Evolutionary conservation across 2,329 filamentous ascomycete genomes (phyloP).

Genomic region (Calonectria naviculata): DNA sequence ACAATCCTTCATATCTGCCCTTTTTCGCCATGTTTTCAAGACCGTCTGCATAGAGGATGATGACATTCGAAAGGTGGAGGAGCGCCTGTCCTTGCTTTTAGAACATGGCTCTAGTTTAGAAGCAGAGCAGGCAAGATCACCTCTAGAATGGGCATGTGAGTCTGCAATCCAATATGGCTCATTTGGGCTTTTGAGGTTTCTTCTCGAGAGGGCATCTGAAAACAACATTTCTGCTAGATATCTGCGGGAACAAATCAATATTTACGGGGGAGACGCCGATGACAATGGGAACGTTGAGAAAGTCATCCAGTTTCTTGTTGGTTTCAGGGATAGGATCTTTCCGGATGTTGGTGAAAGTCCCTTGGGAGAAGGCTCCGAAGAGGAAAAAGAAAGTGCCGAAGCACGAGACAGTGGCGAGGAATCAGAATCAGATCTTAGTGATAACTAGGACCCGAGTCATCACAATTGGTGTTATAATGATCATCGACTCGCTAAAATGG

Average conservation of each 20-base stretch:
- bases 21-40: constrained; percentile 6
- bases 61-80: not conserved
- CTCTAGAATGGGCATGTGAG: constrained; percentile 14
- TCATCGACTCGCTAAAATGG: no score
- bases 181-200: constrained; percentile 2
- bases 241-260: not conserved
- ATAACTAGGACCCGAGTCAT: no score
- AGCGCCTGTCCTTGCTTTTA: constrained; percentile 13
- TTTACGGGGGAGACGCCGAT: not conserved
- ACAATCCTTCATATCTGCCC: constrained; percentile 14
- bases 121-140: not conserved
- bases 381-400: not conserved
- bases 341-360: not conserved
- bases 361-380: not conserved
- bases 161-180: not conserved
- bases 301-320: not conserved
- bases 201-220: constrained; percentile 1
- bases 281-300: not conserved
- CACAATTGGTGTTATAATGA: no score
- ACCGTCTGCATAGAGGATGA: not conserved
- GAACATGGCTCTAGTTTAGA: constrained; percentile 11
- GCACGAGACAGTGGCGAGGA: not conserved
- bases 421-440: not conserved
- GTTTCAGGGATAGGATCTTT: not conserved
- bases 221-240: constrained; percentile 11